A percentile compares a stretch with the other conserved stretches of the same genome.
Conservation (phyloP, 305 asterid genomes). For the Nicotiana rustica region DNA sequence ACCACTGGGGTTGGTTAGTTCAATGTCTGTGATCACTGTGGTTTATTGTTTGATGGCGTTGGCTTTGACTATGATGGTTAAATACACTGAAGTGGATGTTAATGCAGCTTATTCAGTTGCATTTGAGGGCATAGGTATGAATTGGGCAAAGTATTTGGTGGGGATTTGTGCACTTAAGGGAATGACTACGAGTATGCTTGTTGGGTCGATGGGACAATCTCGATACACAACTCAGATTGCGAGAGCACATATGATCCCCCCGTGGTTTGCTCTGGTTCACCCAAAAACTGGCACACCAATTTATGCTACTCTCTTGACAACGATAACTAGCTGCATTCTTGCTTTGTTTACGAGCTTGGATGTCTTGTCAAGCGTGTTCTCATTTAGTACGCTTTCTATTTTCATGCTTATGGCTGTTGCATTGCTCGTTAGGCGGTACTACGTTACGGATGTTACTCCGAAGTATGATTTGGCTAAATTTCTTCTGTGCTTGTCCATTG, state of each 20-base stretch:
- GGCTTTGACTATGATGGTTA: slow-evolving; percentile 79
- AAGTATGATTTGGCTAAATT: slow-evolving; percentile 56
- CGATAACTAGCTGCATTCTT: slow-evolving; percentile 73
- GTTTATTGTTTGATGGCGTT: slow-evolving; percentile 88
- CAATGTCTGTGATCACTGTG: slow-evolving; percentile 79
- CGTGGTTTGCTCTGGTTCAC: slow-evolving; percentile 86
- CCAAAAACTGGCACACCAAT: slow-evolving; percentile 89
- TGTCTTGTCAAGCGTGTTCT: slow-evolving; percentile 78
- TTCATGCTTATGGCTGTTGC: slow-evolving; percentile 99
- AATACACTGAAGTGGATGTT: slow-evolving; percentile 75
- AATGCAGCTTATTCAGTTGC: slow-evolving; percentile 87
- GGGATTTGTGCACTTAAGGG: slow-evolving; percentile 87
- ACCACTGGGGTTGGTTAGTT: slow-evolving; percentile 85
- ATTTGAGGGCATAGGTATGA: slow-evolving; percentile 71
- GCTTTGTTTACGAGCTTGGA: slow-evolving; percentile 90
- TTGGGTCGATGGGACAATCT: slow-evolving; percentile 95
- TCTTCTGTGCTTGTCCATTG: slow-evolving; percentile 48
- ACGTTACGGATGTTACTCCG: slow-evolving; percentile 69
- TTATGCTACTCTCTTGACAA: slow-evolving; percentile 79
- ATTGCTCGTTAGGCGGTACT: slow-evolving; percentile 80
- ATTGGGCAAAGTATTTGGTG: slow-evolving; percentile 92
- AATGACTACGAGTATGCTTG: slow-evolving; percentile 93
- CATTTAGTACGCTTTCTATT: slow-evolving; percentile 86
- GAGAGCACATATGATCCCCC: slow-evolving; percentile 91
- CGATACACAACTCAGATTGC: slow-evolving; percentile 98